Percentiles rank a stretch among this genome's conserved stretches.
These are phyloP conservation scores for Berberis thunbergii DNA, from an alignment of 164 flowering plant genomes.

Conservation along the genomic window DNA sequence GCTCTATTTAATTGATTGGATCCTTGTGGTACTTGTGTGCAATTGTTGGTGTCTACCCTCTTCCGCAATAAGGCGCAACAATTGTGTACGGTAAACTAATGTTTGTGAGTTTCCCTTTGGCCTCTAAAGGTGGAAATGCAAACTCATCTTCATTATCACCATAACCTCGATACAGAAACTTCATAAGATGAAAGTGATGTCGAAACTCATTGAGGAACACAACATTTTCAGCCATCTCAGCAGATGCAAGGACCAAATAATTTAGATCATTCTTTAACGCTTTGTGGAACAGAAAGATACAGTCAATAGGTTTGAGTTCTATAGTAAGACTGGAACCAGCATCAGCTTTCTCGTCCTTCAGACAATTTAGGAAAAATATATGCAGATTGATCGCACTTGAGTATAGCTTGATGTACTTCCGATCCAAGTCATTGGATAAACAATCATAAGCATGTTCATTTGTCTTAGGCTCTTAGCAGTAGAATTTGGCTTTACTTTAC, in stretches of 20 bases:
- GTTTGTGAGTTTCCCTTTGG: conserved; percentile 47
- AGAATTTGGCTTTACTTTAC: conserved; percentile 9
- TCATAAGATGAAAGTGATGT: conserved; percentile 41
- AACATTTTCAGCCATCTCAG: conserved; percentile 39
- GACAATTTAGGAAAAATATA: conserved; percentile 35
- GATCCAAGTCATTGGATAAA: conserved; percentile 13
- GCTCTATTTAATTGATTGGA: too few relatives aligned
- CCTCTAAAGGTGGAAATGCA: conserved; percentile 83
- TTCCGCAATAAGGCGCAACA: too few relatives aligned
- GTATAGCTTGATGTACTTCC: conserved; percentile 28
- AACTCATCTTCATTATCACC: conserved; percentile 71
- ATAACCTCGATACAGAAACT: conserved; percentile 44
- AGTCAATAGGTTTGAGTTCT: conserved; percentile 57
- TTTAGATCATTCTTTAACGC: conserved; percentile 68
- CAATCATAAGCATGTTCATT: conserved; percentile 10
- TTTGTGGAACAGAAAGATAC: conserved; percentile 61
- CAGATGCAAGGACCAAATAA: conserved; percentile 41
- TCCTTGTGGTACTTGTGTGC: too few relatives aligned
- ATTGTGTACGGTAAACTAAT: conserved; percentile 45
- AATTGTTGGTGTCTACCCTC: too few relatives aligned
- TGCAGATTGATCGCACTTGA: conserved; percentile 48
- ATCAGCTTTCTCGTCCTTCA: conserved; percentile 17
- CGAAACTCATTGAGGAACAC: conserved; percentile 38
- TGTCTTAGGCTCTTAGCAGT: conserved; percentile 8
- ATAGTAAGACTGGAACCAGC: conserved; percentile 14